phyloP scores from a whole-genome alignment of 257 asterid genomes.

The Lantana camara region DNA sequence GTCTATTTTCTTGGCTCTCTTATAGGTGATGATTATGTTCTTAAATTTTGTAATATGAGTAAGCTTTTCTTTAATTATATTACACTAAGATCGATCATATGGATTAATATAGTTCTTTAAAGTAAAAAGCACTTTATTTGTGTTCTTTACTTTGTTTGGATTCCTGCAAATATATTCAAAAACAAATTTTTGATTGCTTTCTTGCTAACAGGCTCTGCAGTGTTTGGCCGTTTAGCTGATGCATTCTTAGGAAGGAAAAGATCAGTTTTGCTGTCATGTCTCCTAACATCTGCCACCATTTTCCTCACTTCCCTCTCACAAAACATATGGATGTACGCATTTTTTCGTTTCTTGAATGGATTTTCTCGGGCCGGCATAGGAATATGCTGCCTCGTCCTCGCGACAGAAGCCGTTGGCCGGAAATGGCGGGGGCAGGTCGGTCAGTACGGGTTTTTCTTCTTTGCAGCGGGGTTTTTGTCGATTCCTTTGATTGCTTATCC shows the following conservation, averaged over 20 bases:
- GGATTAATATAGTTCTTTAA: too few relatives aligned
- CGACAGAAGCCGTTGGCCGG: slow-evolving; percentile 60
- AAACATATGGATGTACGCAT: slow-evolving; percentile 57
- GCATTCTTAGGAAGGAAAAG: slow-evolving; percentile 52
- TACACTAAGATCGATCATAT: neutral
- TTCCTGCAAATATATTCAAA: neutral
- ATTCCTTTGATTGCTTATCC: slow-evolving; percentile 65
- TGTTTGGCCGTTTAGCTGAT: slow-evolving; percentile 49
- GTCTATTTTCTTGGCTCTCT: slow-evolving; percentile 65
- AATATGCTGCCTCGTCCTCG: slow-evolving; percentile 54
- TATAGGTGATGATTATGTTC: slow-evolving; percentile 37
- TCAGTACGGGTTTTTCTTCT: slow-evolving; percentile 63
- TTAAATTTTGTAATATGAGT: neutral
- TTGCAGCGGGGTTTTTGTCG: slow-evolving; percentile 58
- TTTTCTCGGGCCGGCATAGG: slow-evolving; percentile 68
- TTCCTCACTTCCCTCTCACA: slow-evolving; percentile 60
- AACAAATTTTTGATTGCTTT: too few relatives aligned
- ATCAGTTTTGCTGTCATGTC: slow-evolving; percentile 51
- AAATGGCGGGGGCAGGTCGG: slow-evolving; percentile 64
- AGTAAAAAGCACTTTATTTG: neutral
- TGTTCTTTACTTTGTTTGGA: neutral
- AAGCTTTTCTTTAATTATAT: neutral
- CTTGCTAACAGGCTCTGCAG: slow-evolving; percentile 46
- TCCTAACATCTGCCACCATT: slow-evolving; percentile 49
- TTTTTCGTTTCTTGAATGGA: slow-evolving; percentile 56